Evolutionary conservation across 139 green algal genomes (phyloP), one percentile per base, ranked within the genome.

Genomic region (Ettlia oleoabundans): DNA sequence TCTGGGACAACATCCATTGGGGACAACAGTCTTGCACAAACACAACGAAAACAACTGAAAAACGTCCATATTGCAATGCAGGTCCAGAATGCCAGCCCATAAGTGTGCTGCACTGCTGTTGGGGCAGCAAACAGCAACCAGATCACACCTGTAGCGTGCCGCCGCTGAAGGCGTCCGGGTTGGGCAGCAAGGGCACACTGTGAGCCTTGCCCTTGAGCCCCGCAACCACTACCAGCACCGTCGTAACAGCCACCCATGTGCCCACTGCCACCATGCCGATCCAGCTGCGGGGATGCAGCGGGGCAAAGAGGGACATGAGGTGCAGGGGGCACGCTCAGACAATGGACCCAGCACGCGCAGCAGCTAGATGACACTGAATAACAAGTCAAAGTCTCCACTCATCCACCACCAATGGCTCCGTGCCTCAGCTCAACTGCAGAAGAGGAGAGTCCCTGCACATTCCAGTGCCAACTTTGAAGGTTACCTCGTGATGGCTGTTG

Each of bases 231-330:
- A 69, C 82, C 28, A 82, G 69, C 24, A 37, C 43, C 22, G 61
- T 13, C 13, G 82, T 87, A 28, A 84, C 43, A 22, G 5, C 35
- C 40, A 55, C 71, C 82, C 82, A 87, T 19, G 47, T 40, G 2
- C 19, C 26, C n/a, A 84, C 75, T 24, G 72, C 53, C 1, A 30
- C 38, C 55, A 86, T 63, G 21, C 82, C 82, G 4, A 78, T 42
- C 61, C 42, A 79, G 58, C 67, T 81, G 69, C 69, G 35, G 26
- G 65, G 1, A 30, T 9, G 67, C 67, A 28, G 24, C 62, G 62
- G 62, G 28, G 47, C 13, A 58, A 15, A 15, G 47, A 24, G 47
- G 10, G 13, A 15, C 47, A 58, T n/a, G 15, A 58, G 10, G 47
- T 15, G 47, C 47, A 58, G 47, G 47, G 47, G 47, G n/a, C n/a